Evolutionary conservation across 768 basidiomycete genomes (phyloP), one percentile per base, ranked within the genome.

Genomic region (Epithele typhae): DNA sequence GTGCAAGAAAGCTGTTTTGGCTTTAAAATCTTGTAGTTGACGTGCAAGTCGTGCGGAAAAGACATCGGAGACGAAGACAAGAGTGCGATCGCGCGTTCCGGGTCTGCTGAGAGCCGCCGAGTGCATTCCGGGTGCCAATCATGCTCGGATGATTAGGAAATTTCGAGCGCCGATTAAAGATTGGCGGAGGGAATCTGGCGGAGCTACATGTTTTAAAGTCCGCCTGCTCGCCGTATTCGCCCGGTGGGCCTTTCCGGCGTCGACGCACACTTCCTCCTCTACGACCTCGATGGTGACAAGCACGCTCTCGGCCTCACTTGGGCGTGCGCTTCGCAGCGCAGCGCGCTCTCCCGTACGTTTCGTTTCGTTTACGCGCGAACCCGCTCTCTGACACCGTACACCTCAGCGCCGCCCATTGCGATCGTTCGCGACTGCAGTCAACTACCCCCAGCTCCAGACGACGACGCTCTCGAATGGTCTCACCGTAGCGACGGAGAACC

Each of bases 381-480:
- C 14, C 6, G 2, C 33, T 19, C 25, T 22, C 46, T 49, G 38
- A 46, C 47, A 25, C 36, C 34, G n/a, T 40, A 38, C 42, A 32
- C 37, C 36, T 39, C 45, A 46, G 43, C 53, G 52, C 76, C 73
- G 77, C 51, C 63, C 77, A 41, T 64, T 83, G 64, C 80, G 88
- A 63, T 73, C 78, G 56, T 87, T 87, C 60, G 88, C 88, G 59
- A 89, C 88, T 50, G 77, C 80, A 49, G 78, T 76, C 57, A 81
- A 78, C 66, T 71, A 77, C 41, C 95, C 95, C 43, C 74, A 85
- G 54, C 96, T 93, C 37, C 84, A 97, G 69, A 82, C 92, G 50
- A 86, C 93, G 22, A 95, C 92, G 5, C 85, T 99, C 45, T 75
- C 90, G 12, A 97, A 96, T 73, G 96, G 96, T 51, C 75, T 99